These are phyloP conservation scores for Lipomyces oligophaga DNA, from an alignment of 805 yeast species.

Conservation along the genomic window DNA sequence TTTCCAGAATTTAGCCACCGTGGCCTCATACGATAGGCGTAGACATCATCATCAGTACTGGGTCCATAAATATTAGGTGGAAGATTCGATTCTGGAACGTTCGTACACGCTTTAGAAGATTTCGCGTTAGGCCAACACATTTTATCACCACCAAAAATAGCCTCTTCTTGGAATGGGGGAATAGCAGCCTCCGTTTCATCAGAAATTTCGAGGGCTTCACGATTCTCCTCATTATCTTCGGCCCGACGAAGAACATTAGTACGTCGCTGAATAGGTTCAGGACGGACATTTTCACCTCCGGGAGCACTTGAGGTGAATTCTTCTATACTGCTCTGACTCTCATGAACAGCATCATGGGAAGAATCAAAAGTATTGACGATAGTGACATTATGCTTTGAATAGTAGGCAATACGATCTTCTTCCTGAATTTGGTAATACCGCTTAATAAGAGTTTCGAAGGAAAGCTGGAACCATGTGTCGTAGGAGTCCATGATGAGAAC, in stretches of 20 bases:
- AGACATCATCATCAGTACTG: conserved; percentile 18
- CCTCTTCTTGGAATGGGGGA: conserved; percentile 16
- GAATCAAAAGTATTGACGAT: background rate
- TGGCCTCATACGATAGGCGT: conserved; percentile 18
- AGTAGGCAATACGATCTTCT: conserved; percentile 13
- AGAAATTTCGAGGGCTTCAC: no score
- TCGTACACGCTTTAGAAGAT: conserved; percentile 20
- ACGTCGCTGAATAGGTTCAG: background rate
- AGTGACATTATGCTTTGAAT: conserved; percentile 1
- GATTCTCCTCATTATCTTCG: no score
- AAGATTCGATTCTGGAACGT: conserved; percentile 20
- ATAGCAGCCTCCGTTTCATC: background rate
- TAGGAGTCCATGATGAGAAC: conserved; percentile 27
- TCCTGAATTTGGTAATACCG: conserved; percentile 23
- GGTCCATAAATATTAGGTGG: conserved; percentile 21
- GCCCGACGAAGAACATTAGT: background rate
- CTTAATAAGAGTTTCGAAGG: conserved; percentile 16
- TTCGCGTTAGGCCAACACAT: conserved; percentile 28
- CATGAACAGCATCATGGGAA: conserved; percentile 1
- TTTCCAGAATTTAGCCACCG: conserved; percentile 29
- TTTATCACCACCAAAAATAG: conserved; percentile 26
- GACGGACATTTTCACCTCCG: background rate
- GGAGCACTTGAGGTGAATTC: conserved; percentile 9
- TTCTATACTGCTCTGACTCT: conserved; percentile 1
- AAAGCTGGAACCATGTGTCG: conserved; percentile 30